Conservation (phyloP, 2,329 filamentous ascomycete genomes). For the Aspergillus brasiliensis region DNA sequence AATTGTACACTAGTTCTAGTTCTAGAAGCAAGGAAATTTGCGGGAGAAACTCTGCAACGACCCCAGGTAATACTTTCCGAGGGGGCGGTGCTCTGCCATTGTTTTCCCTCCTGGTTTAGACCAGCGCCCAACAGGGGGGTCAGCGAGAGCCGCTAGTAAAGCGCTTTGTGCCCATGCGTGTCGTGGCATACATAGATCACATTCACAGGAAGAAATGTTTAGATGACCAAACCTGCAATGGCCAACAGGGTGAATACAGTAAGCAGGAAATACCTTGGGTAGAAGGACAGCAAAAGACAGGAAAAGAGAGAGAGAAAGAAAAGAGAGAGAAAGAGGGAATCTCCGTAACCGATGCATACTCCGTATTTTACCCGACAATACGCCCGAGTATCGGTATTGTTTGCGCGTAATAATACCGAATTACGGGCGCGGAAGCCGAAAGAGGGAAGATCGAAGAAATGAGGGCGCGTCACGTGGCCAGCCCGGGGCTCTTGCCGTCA, state of each 20-base stretch:
- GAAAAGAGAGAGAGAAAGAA: neutral
- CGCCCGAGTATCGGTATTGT: neutral
- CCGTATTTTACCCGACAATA: neutral
- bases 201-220: neutral
- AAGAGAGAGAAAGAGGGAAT: no score
- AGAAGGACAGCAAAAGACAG: no score
- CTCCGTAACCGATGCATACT: neutral
- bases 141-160: neutral
- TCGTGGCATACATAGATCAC: no score
- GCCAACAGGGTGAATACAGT: neutral
- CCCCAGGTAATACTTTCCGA: neutral
- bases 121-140: neutral
- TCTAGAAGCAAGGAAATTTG: neutral
- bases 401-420: neutral
- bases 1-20: neutral
- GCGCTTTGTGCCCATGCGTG: neutral
- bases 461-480: conserved; percentile 31
- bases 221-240: neutral
- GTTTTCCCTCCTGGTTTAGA: neutral
- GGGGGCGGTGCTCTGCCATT: neutral
- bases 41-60: neutral
- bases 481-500: conserved; percentile 33
- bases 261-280: no score
- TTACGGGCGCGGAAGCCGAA: conserved; percentile 6
- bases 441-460: conserved; percentile 15